These are phyloP conservation scores for Ramaria rubella DNA, from an alignment of 768 basidiomycete species.

Conservation along the genomic window DNA sequence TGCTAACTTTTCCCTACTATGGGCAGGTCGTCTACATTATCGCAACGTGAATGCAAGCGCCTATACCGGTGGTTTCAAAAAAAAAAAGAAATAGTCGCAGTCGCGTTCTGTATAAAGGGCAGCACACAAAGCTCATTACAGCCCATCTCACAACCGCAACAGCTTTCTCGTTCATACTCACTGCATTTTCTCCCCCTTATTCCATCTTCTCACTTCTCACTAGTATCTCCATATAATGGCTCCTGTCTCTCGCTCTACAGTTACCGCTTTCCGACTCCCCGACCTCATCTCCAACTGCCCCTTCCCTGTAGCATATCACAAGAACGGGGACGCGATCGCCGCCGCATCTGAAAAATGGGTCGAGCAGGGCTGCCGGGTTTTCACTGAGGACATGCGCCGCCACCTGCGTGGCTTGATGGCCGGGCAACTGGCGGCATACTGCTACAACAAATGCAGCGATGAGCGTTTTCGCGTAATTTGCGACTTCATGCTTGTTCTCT, in stretches of 20 bases:
- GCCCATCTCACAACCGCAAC: not conserved
- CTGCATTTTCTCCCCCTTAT: not conserved
- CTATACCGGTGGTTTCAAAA: too few relatives aligned
- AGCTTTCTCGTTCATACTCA: not conserved
- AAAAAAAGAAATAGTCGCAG: not conserved
- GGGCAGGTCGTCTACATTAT: not conserved
- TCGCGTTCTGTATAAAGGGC: not conserved
- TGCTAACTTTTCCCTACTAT: not conserved
- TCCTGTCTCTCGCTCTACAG: not conserved
- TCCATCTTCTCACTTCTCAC: too few relatives aligned
- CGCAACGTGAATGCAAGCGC: too few relatives aligned
- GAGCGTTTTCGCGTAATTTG: slow-evolving; percentile 57
- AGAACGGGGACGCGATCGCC: slow-evolving; percentile 40
- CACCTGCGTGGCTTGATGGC: slow-evolving; percentile 52
- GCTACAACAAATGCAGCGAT: slow-evolving; percentile 48
- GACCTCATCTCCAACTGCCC: slow-evolving; percentile 41
- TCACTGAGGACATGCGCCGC: slow-evolving; percentile 15
- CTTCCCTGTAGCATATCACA: slow-evolving; percentile 40
- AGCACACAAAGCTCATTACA: not conserved
- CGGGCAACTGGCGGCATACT: slow-evolving; percentile 59
- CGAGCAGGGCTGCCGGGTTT: not conserved
- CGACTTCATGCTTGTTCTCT: slow-evolving; percentile 54
- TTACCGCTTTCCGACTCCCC: not conserved
- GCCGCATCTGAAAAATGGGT: slow-evolving; percentile 42
- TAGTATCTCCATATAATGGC: not conserved